phyloP scores from a whole-genome alignment of 805 yeast species.

The Wickerhamomyces subpelliculosus region DNA sequence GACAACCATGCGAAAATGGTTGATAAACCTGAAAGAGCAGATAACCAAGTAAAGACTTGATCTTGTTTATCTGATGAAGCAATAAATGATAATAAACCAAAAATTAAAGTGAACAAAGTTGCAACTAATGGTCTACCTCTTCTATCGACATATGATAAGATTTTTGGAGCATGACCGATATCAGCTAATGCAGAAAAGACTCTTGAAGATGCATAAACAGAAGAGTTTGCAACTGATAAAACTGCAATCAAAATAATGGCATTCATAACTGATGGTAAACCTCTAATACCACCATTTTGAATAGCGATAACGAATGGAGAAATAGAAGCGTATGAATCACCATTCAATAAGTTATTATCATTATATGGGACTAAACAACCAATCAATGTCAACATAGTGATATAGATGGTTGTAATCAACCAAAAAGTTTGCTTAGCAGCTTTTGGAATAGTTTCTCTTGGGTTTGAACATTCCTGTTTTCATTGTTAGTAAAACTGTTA shows the following conservation, averaged over 20 bases:
- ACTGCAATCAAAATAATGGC: slow-evolving; percentile 65
- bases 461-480: slow-evolving; percentile 62
- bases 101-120: slow-evolving; percentile 41
- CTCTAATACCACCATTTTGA: slow-evolving; percentile 55
- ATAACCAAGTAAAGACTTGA: slow-evolving; percentile 48
- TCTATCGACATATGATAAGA: slow-evolving; percentile 64
- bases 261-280: slow-evolving; percentile 63
- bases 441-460: slow-evolving; percentile 52
- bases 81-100: slow-evolving; percentile 53
- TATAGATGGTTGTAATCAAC: slow-evolving; percentile 62
- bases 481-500: no score
- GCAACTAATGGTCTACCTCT: slow-evolving; percentile 75
- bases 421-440: slow-evolving; percentile 71
- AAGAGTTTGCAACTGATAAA: slow-evolving; percentile 66
- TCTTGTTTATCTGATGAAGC: slow-evolving; percentile 40
- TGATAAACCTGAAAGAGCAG: slow-evolving; percentile 46
- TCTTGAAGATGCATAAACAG: slow-evolving; percentile 65
- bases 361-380: slow-evolving; percentile 49
- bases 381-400: slow-evolving; percentile 49
- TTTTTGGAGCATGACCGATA: slow-evolving; percentile 55
- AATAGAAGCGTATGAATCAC: slow-evolving; percentile 46
- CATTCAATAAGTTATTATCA: slow-evolving; percentile 40
- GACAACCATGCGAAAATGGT: slow-evolving; percentile 50
- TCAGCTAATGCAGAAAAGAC: slow-evolving; percentile 62
- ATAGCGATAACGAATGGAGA: slow-evolving; percentile 75